A percentile compares a stretch with the other conserved stretches of the same genome.
phyloP scores from a whole-genome alignment of 768 basidiomycete genomes.

The Auriscalpium microsporum region DNA sequence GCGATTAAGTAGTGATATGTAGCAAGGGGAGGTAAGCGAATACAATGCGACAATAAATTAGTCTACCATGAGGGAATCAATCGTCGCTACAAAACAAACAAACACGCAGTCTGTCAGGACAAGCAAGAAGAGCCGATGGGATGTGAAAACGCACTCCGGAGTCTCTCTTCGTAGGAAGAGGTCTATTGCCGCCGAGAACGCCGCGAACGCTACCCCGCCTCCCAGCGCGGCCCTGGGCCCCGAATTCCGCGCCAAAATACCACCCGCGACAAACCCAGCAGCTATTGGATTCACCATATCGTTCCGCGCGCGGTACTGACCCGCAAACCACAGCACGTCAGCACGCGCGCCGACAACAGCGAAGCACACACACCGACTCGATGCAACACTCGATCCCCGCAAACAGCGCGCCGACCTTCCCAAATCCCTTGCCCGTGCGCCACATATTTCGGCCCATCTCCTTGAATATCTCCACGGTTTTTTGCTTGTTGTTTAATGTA shows the following conservation, averaged over 20 bases:
- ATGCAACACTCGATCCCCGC: slow-evolving; percentile 95
- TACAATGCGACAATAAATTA: not conserved
- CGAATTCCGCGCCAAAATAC: slow-evolving; percentile 77
- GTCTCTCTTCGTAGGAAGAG: slow-evolving; percentile 72
- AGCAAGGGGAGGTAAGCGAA: not conserved
- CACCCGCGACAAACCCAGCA: slow-evolving; percentile 84
- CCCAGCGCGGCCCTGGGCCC: slow-evolving; percentile 83
- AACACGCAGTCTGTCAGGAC: not conserved
- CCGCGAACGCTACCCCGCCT: slow-evolving; percentile 87
- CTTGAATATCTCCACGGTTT: slow-evolving; percentile 77
- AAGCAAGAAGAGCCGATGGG: not conserved
- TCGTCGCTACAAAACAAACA: slow-evolving; percentile 9
- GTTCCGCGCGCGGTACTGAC: slow-evolving; percentile 90
- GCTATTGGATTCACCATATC: slow-evolving; percentile 88
- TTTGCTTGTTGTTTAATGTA: slow-evolving; percentile 58
- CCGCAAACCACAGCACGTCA: not conserved
- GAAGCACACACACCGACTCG: slow-evolving; percentile 66
- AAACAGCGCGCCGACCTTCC: slow-evolving; percentile 88
- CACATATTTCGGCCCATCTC: slow-evolving; percentile 95
- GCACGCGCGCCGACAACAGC: not conserved
- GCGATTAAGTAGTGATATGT: not conserved
- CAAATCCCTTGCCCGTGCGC: slow-evolving; percentile 84
- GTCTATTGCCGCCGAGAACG: slow-evolving; percentile 89
- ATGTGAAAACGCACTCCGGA: slow-evolving; percentile 50
- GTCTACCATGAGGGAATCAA: not conserved